A percentile compares a stretch with the other conserved stretches of the same genome.
Conservation (phyloP, 345 rosid genomes). For the Noccaea caerulescens region DNA sequence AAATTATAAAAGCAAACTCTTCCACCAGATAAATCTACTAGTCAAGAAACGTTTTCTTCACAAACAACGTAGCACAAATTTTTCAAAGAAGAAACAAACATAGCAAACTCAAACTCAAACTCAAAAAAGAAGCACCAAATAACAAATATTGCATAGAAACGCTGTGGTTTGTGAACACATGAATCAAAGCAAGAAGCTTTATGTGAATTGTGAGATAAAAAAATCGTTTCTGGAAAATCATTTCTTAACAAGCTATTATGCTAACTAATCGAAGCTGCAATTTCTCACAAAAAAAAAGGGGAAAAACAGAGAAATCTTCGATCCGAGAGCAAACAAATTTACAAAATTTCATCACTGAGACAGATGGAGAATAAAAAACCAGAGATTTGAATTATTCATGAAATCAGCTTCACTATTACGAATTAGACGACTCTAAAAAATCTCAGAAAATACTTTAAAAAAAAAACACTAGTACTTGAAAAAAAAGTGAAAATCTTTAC, state of each 20-base stretch:
- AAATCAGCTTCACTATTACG: neutral
- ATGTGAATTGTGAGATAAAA: neutral
- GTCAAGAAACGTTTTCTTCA: too few species aligned
- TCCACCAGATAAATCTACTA: too few species aligned
- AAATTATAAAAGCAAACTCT: too few species aligned
- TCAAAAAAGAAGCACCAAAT: neutral
- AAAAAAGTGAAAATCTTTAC: conserved; percentile 23
- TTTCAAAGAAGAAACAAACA: neutral
- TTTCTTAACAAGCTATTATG: neutral
- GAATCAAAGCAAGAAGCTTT: neutral
- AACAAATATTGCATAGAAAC: neutral
- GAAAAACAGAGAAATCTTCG: conserved; percentile 19
- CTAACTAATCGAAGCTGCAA: too few species aligned
- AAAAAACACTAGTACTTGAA: neutral
- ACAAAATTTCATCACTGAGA: neutral
- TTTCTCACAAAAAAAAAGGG: neutral
- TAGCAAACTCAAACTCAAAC: neutral
- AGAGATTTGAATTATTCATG: neutral
- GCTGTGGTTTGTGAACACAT: neutral
- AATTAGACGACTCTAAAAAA: conserved; percentile 1
- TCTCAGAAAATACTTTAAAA: neutral
- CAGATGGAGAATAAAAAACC: neutral
- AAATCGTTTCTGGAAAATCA: neutral
- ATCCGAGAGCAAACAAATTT: neutral
- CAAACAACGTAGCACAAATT: too few species aligned